Percentiles rank a stretch among this genome's conserved stretches.
Conservation (phyloP, 2,329 filamentous ascomycete species). For the Exserohilum rostratum region DNA sequence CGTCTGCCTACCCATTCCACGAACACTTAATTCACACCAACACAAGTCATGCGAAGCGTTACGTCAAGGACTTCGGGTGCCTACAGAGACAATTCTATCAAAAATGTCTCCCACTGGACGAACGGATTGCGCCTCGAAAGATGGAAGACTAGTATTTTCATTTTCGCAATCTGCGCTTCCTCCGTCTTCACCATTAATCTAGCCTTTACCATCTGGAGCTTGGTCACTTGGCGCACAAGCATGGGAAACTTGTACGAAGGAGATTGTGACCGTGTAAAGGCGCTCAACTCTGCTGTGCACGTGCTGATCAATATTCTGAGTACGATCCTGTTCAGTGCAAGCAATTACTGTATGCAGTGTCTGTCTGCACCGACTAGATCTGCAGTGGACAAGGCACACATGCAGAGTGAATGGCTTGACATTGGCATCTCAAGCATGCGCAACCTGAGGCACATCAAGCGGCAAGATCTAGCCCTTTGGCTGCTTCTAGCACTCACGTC, state of each 20-base stretch:
- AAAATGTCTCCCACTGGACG: not conserved
- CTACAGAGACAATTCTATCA: no score
- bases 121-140: not conserved
- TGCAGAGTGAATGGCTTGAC: not conserved
- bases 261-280: slow-evolving; percentile 19
- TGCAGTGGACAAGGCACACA: not conserved
- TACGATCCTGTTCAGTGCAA: slow-evolving; percentile 17
- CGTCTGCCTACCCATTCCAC: not conserved
- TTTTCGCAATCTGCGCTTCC: not conserved
- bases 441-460: not conserved
- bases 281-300: slow-evolving; percentile 42
- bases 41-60: not conserved
- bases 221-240: not conserved
- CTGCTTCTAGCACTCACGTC: not conserved
- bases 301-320: slow-evolving; percentile 55
- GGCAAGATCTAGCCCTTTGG: not conserved
- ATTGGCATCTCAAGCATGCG: not conserved
- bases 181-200: slow-evolving; percentile 1
- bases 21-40: not conserved
- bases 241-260: slow-evolving; percentile 18
- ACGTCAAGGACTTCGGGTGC: not conserved
- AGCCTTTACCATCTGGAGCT: not conserved
- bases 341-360: slow-evolving; percentile 25
- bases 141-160: not conserved
- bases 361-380: slow-evolving; percentile 16